phyloP scores from a whole-genome alignment of 148 eudicot species.

The Chenopodium quinoa region DNA sequence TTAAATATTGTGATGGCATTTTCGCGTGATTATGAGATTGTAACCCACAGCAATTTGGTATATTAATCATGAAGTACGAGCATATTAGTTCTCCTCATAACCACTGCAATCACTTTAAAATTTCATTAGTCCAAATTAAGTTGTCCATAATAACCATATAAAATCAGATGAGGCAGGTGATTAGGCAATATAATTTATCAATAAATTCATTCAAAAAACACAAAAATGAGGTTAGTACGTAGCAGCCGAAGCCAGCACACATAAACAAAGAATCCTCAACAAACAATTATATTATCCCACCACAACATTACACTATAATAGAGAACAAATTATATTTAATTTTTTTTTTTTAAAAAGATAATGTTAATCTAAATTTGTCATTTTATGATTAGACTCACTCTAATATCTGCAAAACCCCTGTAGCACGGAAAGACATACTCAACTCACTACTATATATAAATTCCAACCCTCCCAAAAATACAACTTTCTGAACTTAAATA shows the following conservation, averaged over 20 bases:
- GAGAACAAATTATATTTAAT: too few species aligned
- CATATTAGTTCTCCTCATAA: background rate
- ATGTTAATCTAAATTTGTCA: background rate
- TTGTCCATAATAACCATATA: background rate
- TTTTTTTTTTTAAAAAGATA: background rate
- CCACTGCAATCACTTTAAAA: background rate
- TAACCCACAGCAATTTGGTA: too few species aligned
- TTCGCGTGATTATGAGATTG: too few species aligned
- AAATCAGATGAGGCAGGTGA: conserved; percentile 2
- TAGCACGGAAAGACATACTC: conserved; percentile 25
- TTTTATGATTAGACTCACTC: background rate
- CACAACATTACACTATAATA: background rate
- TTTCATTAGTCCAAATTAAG: background rate
- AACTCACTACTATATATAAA: background rate
- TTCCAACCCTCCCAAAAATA: background rate
- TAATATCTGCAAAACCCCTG: conserved; percentile 9
- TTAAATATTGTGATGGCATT: too few species aligned
- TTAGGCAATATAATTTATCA: background rate
- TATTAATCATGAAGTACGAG: too few species aligned
- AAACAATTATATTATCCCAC: conserved; percentile 7
- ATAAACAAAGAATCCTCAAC: conserved; percentile 27
- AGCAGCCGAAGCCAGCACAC: conserved; percentile 7
- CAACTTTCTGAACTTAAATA: background rate
- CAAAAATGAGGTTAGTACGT: too few species aligned
- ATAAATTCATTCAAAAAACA: too few species aligned